Percentiles rank a stretch among this genome's conserved stretches.
Conservation (phyloP, 495 filamentous ascomycete species). For the Glonium stellatum region DNA sequence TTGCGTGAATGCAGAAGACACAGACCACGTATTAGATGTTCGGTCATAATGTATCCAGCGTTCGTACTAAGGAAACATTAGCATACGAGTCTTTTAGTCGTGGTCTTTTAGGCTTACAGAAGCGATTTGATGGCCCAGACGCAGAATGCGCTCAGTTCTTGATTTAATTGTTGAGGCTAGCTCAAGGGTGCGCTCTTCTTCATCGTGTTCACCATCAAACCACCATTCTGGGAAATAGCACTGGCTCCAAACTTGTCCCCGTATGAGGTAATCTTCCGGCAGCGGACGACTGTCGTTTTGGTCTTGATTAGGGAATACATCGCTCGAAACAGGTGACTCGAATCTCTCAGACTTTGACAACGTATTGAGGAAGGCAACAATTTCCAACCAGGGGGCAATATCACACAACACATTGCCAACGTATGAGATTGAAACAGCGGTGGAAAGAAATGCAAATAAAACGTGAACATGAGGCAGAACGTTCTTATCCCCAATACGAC, state of each 20-base stretch:
- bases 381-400: slow-evolving; percentile 59
- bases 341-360: slow-evolving; percentile 43
- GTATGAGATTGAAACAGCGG: slow-evolving; percentile 47
- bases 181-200: slow-evolving; percentile 71
- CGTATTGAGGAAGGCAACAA: slow-evolving; percentile 61
- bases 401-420: slow-evolving; percentile 36
- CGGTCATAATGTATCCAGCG: slow-evolving; percentile 7
- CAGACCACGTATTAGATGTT: slow-evolving; percentile 3
- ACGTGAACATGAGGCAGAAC: slow-evolving; percentile 44
- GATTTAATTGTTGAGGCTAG: slow-evolving; percentile 55
- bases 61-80: slow-evolving; percentile 5
- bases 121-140: slow-evolving; percentile 42
- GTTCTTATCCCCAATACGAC: slow-evolving; percentile 28
- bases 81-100: neutral
- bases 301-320: slow-evolving; percentile 16
- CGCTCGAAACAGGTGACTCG: slow-evolving; percentile 31
- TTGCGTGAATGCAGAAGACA: slow-evolving; percentile 1
- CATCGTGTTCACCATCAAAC: slow-evolving; percentile 64
- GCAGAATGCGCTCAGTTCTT: slow-evolving; percentile 67
- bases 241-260: slow-evolving; percentile 66
- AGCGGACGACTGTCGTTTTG: slow-evolving; percentile 44
- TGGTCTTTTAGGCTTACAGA: slow-evolving; percentile 14
- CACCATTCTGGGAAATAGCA: slow-evolving; percentile 62
- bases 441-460: slow-evolving; percentile 58
- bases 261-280: slow-evolving; percentile 76